Evolutionary conservation across 179 eudicot genomes (phyloP), one percentile per base, ranked within the genome.

Genomic region (Pouteria campechiana): DNA sequence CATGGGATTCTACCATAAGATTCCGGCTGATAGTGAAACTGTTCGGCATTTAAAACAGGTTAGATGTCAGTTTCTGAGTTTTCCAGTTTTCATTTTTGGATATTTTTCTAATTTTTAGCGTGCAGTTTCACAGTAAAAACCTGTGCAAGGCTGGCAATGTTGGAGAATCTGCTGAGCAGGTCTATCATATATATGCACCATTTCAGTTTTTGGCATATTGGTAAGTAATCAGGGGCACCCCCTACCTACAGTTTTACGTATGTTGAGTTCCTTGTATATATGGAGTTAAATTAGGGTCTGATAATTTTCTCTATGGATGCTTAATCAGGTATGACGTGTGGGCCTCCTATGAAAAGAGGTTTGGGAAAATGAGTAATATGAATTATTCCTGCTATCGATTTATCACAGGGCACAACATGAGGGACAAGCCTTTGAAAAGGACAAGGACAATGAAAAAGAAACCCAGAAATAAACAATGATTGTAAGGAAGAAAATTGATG

Each of bases 1-100:
- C 73, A 63, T 78, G 83, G 95, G 95, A 19, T 78, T 68, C 50
- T 85, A 81, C 68, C 76, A 78, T 52, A 78, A 70, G 13, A 46
- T 85, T 41, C 95, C 95, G 4, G 38, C 73, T 19, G 95, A 85
- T 78, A 73, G 93, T n/a, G 95, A 85, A 67, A 85, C 93, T 33
- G 55, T 81, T 18, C 64, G 95, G 58, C 95, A 85, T 67, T 42
- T 85, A 39, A 68, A 81, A 58, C 83, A 84, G 79, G 95, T 77
- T 18, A n/a, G n/a, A n/a, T 23, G 17, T 40, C n/a, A 28, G 2
- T 38, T 34, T 22, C 21, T 24, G 41, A 23, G 40, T 37, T 29
- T 11, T 24, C 36, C 16, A 5, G 35, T 13, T 6, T 28, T 37
- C 10, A 11, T 13, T 6, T 29, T 27, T 17, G 13, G 32, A 35